phyloP scores from a whole-genome alignment of 306 rosid species.

The Myrica gale region DNA sequence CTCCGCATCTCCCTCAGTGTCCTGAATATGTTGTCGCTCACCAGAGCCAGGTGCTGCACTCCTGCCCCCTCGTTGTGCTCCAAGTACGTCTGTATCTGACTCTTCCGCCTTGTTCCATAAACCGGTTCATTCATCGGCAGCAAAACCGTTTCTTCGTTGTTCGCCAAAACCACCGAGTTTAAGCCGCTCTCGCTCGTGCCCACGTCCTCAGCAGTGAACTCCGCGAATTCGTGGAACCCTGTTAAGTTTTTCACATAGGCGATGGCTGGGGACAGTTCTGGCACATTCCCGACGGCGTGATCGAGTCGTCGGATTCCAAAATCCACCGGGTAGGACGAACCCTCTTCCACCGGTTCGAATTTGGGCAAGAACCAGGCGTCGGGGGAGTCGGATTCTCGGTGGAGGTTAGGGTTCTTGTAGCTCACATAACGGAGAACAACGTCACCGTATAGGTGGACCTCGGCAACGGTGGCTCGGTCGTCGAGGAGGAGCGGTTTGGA shows the following conservation, averaged over 20 bases:
- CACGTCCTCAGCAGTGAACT: conserved; percentile 90
- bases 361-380: conserved; percentile 58
- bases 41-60: conserved; percentile 76
- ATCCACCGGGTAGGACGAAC: conserved; percentile 48
- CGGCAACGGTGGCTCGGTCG: conserved; percentile 45
- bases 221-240: conserved; percentile 91
- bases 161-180: conserved; percentile 74
- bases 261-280: conserved; percentile 45
- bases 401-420: conserved; percentile 30
- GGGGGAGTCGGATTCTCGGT: conserved; percentile 19
- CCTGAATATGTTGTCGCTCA: conserved; percentile 56
- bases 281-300: conserved; percentile 92
- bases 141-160: conserved; percentile 71
- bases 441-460: conserved; percentile 78
- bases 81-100: conserved; percentile 85
- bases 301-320: conserved; percentile 73
- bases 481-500: conserved; percentile 50
- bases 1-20: conserved; percentile 82
- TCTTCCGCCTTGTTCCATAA: conserved; percentile 79
- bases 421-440: conserved; percentile 83
- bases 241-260: conserved; percentile 57
- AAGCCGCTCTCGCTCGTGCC: conserved; percentile 90
- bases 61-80: conserved; percentile 97
- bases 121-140: conserved; percentile 89
- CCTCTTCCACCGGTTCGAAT: conserved; percentile 49